A percentile compares a stretch with the other conserved stretches of the same genome.
These are phyloP conservation scores for Henningerozyma blattae DNA, from an alignment of 805 yeast species.

Conservation along the genomic window DNA sequence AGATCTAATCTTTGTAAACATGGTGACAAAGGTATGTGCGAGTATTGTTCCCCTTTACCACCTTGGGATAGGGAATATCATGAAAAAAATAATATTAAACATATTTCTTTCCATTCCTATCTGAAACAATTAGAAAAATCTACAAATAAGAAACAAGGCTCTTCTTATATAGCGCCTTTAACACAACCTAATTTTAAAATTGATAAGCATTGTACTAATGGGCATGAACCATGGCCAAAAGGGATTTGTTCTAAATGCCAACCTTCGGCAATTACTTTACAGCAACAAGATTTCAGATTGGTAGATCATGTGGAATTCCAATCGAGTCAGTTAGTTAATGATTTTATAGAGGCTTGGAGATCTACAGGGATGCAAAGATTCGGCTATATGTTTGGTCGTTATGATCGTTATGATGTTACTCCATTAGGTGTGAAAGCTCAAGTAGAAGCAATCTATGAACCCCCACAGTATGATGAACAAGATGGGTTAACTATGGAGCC, in stretches of 20 bases:
- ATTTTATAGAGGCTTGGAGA: slow-evolving; percentile 89
- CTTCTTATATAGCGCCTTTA: slow-evolving; percentile 73
- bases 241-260: slow-evolving; percentile 96
- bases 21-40: slow-evolving; percentile 94
- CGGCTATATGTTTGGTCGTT: slow-evolving; percentile 76
- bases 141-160: slow-evolving; percentile 47
- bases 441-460: slow-evolving; percentile 89
- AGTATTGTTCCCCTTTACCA: slow-evolving; percentile 88
- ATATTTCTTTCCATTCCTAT: slow-evolving; percentile 76
- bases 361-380: slow-evolving; percentile 74
- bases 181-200: slow-evolving; percentile 61
- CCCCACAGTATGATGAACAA: slow-evolving; percentile 73
- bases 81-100: slow-evolving; percentile 69
- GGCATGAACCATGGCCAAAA: slow-evolving; percentile 88
- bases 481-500: slow-evolving; percentile 69
- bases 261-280: slow-evolving; percentile 88
- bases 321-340: slow-evolving; percentile 57
- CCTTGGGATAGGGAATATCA: slow-evolving; percentile 85
- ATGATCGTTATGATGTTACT: slow-evolving; percentile 54
- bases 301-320: slow-evolving; percentile 95
- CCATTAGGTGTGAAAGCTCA: slow-evolving; percentile 92
- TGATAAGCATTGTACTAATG: slow-evolving; percentile 49
- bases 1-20: slow-evolving; percentile 65
- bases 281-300: slow-evolving; percentile 84
- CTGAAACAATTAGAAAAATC: slow-evolving; percentile 58